phyloP scores from a whole-genome alignment of 148 eudicot species.

The Beta vulgaris region DNA sequence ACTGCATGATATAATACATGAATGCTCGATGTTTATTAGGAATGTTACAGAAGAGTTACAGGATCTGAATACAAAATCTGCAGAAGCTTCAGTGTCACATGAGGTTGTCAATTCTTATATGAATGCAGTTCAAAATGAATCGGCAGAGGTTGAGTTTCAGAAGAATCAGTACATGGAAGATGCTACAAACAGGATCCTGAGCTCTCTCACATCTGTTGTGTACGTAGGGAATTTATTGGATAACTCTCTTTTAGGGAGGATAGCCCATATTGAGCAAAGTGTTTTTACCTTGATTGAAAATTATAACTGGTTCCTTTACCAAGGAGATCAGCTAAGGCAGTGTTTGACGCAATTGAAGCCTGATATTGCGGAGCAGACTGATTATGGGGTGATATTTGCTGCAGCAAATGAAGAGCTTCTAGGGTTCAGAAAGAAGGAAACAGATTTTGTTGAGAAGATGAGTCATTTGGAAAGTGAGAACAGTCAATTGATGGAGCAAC shows the following conservation, averaged over 20 bases:
- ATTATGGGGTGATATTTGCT: slow-evolving; percentile 44
- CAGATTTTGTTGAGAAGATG: slow-evolving; percentile 48
- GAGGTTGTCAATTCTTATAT: slow-evolving; percentile 45
- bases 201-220: slow-evolving; percentile 50
- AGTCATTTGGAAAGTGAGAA: slow-evolving; percentile 54
- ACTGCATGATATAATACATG: slow-evolving; percentile 60
- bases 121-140: slow-evolving; percentile 41
- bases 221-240: slow-evolving; percentile 53
- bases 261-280: slow-evolving; percentile 59
- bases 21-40: slow-evolving; percentile 57
- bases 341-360: slow-evolving; percentile 56
- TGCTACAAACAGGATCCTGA: slow-evolving; percentile 48
- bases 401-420: slow-evolving; percentile 54
- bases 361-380: slow-evolving; percentile 54
- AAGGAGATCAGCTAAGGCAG: slow-evolving; percentile 62
- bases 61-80: slow-evolving; percentile 51
- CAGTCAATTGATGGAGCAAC: slow-evolving; percentile 51
- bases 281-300: slow-evolving; percentile 58
- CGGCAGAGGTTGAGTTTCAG: slow-evolving; percentile 44
- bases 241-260: slow-evolving; percentile 51
- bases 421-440: slow-evolving; percentile 54
- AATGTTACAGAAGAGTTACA: slow-evolving; percentile 56
- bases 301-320: slow-evolving; percentile 67
- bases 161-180: slow-evolving; percentile 55
- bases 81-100: slow-evolving; percentile 52